phyloP scores from a whole-genome alignment of 306 rosid species.

The Medicago truncatula region MtrunA17r5.0-ANR NC_053044.1:26483001-26483500 shows the following conservation, averaged over 20 bases:
- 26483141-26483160: neutral
- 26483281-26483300: neutral
- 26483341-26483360: too few species aligned
- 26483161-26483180: neutral
- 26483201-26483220: neutral
- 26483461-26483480: too few species aligned
- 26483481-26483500: too few species aligned
- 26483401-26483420: too few species aligned
- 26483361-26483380: too few species aligned
- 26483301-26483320: too few species aligned
- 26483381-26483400: too few species aligned
- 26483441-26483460: too few species aligned
- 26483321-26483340: too few species aligned
- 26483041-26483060: neutral
- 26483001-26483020: slow-evolving; percentile 5
- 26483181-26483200: neutral
- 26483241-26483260: neutral
- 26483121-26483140: neutral
- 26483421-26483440: too few species aligned
- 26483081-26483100: neutral
- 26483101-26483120: slow-evolving; percentile 1
- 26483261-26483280: neutral
- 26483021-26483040: neutral
- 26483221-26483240: neutral
- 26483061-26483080: neutral